phyloP scores from a whole-genome alignment of 208 protist genomes.

The Acanthamoeba rhysodes region DNA sequence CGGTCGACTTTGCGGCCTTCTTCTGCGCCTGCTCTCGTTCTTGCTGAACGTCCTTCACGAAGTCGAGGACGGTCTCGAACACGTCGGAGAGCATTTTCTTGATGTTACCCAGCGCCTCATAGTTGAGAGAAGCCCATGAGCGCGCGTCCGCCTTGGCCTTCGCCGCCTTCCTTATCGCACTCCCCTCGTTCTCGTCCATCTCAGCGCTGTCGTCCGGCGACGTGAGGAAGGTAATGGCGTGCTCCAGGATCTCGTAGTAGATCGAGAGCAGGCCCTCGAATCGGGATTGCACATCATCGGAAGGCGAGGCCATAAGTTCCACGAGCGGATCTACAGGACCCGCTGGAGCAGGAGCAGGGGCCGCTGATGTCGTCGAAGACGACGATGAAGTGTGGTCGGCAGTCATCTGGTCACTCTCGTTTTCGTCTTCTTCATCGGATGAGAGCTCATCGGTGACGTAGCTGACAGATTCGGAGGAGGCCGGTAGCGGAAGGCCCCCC shows the following conservation, averaged over 20 bases:
- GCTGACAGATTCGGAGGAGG: not conserved
- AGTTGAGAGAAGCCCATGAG: conserved; percentile 28
- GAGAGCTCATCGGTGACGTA: conserved; percentile 22
- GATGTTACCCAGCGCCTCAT: conserved; percentile 1
- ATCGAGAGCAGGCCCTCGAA: conserved; percentile 54
- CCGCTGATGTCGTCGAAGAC: not conserved
- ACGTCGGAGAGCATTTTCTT: conserved; percentile 55
- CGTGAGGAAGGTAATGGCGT: conserved; percentile 65
- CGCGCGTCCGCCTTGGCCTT: not conserved
- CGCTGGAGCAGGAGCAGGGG: not conserved
- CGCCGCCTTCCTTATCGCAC: not conserved
- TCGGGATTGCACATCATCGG: conserved; percentile 8
- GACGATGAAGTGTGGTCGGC: not conserved
- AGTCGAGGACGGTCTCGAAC: conserved; percentile 69
- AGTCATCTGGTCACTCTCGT: not conserved
- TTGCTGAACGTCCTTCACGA: conserved; percentile 36
- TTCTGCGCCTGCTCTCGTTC: conserved; percentile 13
- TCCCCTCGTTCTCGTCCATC: not conserved
- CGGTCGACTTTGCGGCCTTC: not conserved
- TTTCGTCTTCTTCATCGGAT: conserved; percentile 10
- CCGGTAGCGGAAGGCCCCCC: not conserved
- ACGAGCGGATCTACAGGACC: not conserved
- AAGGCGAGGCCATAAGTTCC: not conserved
- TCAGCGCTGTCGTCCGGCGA: not conserved
- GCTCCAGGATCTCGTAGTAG: conserved; percentile 67